These are phyloP conservation scores for Nannochloropsis gaditana DNA, from an alignment of 108 stramenopile genomes.

Conservation along the genomic window DNA sequence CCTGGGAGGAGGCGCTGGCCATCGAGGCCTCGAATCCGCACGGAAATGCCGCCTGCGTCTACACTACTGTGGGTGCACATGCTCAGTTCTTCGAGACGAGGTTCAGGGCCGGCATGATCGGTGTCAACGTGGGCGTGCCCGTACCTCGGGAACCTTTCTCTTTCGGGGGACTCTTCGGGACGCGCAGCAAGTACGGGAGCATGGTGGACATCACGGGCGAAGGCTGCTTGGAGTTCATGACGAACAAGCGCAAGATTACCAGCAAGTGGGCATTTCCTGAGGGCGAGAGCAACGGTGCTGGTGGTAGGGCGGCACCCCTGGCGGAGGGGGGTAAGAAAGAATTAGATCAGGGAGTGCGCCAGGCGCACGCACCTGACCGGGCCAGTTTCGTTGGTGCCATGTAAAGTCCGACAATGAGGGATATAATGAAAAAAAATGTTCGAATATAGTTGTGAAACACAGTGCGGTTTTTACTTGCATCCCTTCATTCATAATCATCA, in stretches of 20 bases:
- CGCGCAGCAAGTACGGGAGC: conserved; percentile 84
- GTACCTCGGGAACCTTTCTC: conserved; percentile 90
- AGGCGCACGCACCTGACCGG: neutral
- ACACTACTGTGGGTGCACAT: conserved; percentile 76
- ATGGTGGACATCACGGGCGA: conserved; percentile 91
- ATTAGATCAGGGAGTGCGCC: neutral
- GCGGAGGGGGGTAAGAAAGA: neutral
- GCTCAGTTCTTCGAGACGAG: conserved; percentile 82
- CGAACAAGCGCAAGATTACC: conserved; percentile 86
- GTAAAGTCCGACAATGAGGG: neutral
- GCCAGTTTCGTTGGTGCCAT: neutral
- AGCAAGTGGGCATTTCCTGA: conserved; percentile 64
- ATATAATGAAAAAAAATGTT: neutral
- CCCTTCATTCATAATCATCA: no score
- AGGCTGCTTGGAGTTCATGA: conserved; percentile 92
- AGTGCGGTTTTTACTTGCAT: no score
- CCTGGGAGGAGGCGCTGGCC: conserved; percentile 84
- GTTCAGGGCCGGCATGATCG: conserved; percentile 76
- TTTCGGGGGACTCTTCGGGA: conserved; percentile 86
- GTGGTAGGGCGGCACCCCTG: neutral
- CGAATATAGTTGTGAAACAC: no score
- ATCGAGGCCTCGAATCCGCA: conserved; percentile 89
- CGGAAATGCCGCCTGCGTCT: conserved; percentile 91
- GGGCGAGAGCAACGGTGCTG: neutral
- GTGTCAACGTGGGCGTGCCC: conserved; percentile 77